These are phyloP conservation scores for Orbilia ellipsospora DNA, from an alignment of 2,329 filamentous ascomycete species.

Conservation along the genomic window DNA sequence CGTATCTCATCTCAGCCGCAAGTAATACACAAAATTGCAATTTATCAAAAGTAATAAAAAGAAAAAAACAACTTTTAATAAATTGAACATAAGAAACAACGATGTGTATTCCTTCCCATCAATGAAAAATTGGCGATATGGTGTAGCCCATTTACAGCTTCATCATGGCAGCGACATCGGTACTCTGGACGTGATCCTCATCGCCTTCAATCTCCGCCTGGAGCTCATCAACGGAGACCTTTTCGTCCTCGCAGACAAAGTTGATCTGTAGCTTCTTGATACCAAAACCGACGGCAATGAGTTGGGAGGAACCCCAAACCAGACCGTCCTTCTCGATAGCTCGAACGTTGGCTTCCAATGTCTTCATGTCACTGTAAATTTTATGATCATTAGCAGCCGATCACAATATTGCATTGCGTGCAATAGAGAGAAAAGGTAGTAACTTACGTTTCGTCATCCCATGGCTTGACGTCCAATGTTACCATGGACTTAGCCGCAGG, in stretches of 20 bases:
- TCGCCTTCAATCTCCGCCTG: constrained; percentile 84
- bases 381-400: constrained; percentile 45
- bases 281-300: constrained; percentile 89
- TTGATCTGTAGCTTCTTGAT: constrained; percentile 99
- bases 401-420: not conserved
- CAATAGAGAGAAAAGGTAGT: not conserved
- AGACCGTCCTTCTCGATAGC: constrained; percentile 91
- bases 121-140: too few species aligned
- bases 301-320: constrained; percentile 91
- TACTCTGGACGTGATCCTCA: constrained; percentile 96
- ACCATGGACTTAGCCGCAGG: constrained; percentile 93
- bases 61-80: constrained; percentile 3
- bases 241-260: constrained; percentile 96
- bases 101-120: not conserved
- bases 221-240: constrained; percentile 87
- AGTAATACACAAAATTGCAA: not conserved
- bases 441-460: constrained; percentile 76
- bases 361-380: constrained; percentile 84
- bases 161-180: constrained; percentile 86
- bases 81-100: not conserved
- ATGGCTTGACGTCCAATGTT: constrained; percentile 96
- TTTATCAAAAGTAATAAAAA: not conserved
- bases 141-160: constrained; percentile 73
- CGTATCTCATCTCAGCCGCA: too few species aligned
- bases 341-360: constrained; percentile 82